A percentile compares a stretch with the other conserved stretches of the same genome.
Evolutionary conservation across 345 rosid species (phyloP).

Genomic region (Draba incana): DNA sequence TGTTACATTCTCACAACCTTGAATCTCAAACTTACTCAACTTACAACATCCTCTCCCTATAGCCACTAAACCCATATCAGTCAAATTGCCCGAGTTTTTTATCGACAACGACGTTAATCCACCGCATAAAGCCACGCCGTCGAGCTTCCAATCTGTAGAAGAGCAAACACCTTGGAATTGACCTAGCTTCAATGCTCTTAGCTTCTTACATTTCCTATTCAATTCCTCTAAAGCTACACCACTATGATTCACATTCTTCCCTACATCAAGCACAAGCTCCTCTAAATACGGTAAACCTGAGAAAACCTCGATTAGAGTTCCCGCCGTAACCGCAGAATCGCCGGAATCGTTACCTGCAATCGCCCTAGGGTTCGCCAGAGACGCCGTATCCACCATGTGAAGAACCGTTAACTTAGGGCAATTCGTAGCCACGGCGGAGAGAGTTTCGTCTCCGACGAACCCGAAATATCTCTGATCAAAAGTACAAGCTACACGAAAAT

Average conservation of each 20-base stretch:
- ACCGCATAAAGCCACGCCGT: constrained; percentile 76
- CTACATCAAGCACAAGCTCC: constrained; percentile 68
- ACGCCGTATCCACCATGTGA: constrained; percentile 64
- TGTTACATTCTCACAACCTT: constrained; percentile 81
- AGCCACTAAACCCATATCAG: constrained; percentile 75
- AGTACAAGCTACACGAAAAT: constrained; percentile 64
- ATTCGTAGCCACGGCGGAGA: constrained; percentile 57
- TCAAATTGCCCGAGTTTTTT: constrained; percentile 66
- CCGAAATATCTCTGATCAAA: constrained; percentile 81
- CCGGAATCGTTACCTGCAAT: constrained; percentile 57
- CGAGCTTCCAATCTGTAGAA: constrained; percentile 62
- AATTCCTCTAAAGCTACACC: constrained; percentile 60
- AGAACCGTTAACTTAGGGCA: constrained; percentile 66
- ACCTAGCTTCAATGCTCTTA: constrained; percentile 62
- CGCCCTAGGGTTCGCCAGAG: constrained; percentile 49
- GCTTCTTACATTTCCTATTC: constrained; percentile 54
- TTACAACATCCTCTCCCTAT: constrained; percentile 76
- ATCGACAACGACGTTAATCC: constrained; percentile 63
- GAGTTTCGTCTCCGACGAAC: constrained; percentile 73
- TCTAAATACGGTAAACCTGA: constrained; percentile 56
- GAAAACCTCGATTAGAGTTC: constrained; percentile 53
- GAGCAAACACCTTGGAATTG: constrained; percentile 72
- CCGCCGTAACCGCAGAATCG: constrained; percentile 59
- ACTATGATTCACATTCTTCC: constrained; percentile 68
- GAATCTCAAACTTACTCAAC: constrained; percentile 68